phyloP scores from a whole-genome alignment of 2,329 filamentous ascomycete species.

The Stachybotrys chartarum region DNA sequence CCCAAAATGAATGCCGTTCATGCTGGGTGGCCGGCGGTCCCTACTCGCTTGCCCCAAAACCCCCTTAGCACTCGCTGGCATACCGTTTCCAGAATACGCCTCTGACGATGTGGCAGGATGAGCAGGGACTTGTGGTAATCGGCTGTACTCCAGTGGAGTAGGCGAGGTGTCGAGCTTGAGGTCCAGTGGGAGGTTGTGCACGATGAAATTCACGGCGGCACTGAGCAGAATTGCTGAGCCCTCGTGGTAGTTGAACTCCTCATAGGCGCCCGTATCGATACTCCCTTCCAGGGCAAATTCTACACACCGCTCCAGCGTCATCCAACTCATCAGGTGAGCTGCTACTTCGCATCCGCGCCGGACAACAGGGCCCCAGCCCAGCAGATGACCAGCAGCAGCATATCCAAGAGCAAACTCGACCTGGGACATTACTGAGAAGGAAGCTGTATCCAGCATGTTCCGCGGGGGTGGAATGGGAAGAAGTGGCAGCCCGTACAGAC shows the following conservation, averaged over 20 bases:
- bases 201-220: constrained; percentile 50
- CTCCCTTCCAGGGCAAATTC: constrained; percentile 45
- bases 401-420: constrained; percentile 56
- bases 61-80: constrained; percentile 25
- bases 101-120: constrained; percentile 8
- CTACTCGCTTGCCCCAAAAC: constrained; percentile 27
- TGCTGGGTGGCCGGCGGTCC: constrained; percentile 39
- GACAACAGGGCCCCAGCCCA: constrained; percentile 48
- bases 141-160: constrained; percentile 28
- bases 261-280: constrained; percentile 27
- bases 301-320: constrained; percentile 53
- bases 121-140: constrained; percentile 24
- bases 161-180: constrained; percentile 50
- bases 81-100: constrained; percentile 6
- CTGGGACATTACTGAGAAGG: constrained; percentile 27
- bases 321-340: constrained; percentile 51
- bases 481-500: constrained; percentile 48
- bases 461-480: constrained; percentile 27
- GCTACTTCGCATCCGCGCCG: constrained; percentile 54
- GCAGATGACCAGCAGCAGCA: constrained; percentile 52
- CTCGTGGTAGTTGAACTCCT: constrained; percentile 43
- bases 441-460: constrained; percentile 7
- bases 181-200: constrained; percentile 49
- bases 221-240: constrained; percentile 48
- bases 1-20: constrained; percentile 65